Conservation (phyloP, 2,329 filamentous ascomycete genomes). For the Cryphonectria nitschkei region DNA sequence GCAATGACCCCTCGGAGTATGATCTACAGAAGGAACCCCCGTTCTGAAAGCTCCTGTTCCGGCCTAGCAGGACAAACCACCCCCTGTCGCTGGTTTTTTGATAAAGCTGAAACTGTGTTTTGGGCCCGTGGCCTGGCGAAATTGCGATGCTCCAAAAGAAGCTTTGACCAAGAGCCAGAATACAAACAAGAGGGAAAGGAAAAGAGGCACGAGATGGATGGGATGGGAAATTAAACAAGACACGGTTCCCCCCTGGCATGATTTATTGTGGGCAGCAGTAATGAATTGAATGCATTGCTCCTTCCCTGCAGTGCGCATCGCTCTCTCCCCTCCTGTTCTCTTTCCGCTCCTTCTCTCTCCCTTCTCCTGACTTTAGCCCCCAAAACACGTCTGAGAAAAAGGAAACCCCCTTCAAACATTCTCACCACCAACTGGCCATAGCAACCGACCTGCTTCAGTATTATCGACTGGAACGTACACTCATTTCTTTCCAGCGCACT, state of each 20-base stretch:
- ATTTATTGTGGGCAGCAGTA: not conserved
- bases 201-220: not conserved
- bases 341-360: not conserved
- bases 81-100: not conserved
- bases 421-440: not conserved
- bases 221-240: slow-evolving; percentile 2
- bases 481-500: slow-evolving; percentile 4
- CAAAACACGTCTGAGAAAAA: not conserved
- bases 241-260: not conserved
- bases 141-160: slow-evolving; percentile 4
- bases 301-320: not conserved
- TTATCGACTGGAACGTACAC: slow-evolving; percentile 8
- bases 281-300: not conserved
- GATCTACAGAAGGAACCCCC: not conserved
- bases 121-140: not conserved
- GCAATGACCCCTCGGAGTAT: not conserved
- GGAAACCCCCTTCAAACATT: not conserved
- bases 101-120: slow-evolving; percentile 12
- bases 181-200: not conserved
- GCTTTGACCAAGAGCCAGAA: not conserved
- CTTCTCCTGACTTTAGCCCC: not conserved
- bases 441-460: not conserved
- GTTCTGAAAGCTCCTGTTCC: not conserved
- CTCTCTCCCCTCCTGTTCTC: not conserved
- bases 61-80: not conserved